Evolutionary conservation across 345 rosid species (phyloP).

Genomic region (Arabidopsis suecica): DNA sequence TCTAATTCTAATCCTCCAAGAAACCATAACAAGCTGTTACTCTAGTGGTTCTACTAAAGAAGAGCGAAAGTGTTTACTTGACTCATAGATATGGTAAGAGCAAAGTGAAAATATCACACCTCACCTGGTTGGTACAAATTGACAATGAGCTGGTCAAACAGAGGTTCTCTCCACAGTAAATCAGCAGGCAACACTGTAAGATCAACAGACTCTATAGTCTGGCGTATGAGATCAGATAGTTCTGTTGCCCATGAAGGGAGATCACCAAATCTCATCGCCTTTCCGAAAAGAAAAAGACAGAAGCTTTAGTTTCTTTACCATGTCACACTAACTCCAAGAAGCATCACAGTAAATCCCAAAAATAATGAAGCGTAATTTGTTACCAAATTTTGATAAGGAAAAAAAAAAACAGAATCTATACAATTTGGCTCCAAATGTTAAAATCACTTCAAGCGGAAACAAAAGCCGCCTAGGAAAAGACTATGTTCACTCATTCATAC

Average conservation of each 20-base stretch:
- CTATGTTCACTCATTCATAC: slow-evolving; percentile 10
- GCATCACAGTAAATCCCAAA: not conserved
- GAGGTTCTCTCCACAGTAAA: slow-evolving; percentile 74
- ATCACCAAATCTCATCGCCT: slow-evolving; percentile 97
- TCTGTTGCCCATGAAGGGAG: slow-evolving; percentile 79
- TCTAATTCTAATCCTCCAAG: not conserved
- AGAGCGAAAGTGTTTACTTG: not conserved
- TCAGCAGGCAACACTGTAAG: slow-evolving; percentile 56
- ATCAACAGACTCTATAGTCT: slow-evolving; percentile 47
- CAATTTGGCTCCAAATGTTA: not conserved
- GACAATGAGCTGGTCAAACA: slow-evolving; percentile 81
- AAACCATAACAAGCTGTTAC: not conserved
- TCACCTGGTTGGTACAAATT: slow-evolving; percentile 84
- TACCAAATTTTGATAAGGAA: not conserved
- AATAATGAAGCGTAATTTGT: not conserved
- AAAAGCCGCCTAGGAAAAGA: not conserved
- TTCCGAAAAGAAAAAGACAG: not conserved
- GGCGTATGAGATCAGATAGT: slow-evolving; percentile 59
- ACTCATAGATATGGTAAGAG: not conserved
- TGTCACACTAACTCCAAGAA: slow-evolving; percentile 15
- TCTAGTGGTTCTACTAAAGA: not conserved
- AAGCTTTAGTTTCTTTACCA: slow-evolving; percentile 2
- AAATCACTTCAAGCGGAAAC: not conserved
- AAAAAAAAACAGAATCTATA: slow-evolving; percentile 13
- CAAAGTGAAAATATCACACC: slow-evolving; percentile 54